A percentile compares a stretch with the other conserved stretches of the same genome.
Evolutionary conservation across 2,329 filamentous ascomycete genomes (phyloP).

Genomic region (Sordariomycetes sp.): DNA sequence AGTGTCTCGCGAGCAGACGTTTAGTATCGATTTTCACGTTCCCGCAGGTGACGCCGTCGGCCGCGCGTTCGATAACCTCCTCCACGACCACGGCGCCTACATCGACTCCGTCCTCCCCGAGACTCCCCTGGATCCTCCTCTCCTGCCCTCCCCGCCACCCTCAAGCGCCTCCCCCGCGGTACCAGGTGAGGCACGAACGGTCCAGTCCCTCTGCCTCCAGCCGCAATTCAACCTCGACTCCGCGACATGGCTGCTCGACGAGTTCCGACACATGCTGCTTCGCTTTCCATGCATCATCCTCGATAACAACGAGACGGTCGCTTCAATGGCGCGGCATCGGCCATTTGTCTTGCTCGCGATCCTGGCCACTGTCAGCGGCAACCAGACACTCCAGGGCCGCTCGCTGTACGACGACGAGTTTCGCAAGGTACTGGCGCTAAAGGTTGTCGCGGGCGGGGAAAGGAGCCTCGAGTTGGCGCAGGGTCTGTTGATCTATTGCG

Average conservation of each 20-base stretch:
- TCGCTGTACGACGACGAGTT: slow-evolving; percentile 44
- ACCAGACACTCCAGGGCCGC: slow-evolving; percentile 34
- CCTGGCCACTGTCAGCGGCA: slow-evolving; percentile 26
- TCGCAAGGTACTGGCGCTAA: slow-evolving; percentile 39
- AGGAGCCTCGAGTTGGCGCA: slow-evolving; percentile 42
- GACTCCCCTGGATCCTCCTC: slow-evolving; percentile 6
- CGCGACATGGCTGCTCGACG: slow-evolving; percentile 28
- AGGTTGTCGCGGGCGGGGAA: slow-evolving; percentile 43
- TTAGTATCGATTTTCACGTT: slow-evolving; percentile 38
- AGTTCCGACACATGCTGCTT: slow-evolving; percentile 27
- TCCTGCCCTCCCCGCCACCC: slow-evolving; percentile 9
- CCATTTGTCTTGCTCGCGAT: slow-evolving; percentile 43
- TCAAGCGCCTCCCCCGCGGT: slow-evolving; percentile 14
- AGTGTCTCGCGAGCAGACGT: slow-evolving; percentile 18
- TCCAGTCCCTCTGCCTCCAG: slow-evolving; percentile 27
- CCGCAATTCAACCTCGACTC: slow-evolving; percentile 42
- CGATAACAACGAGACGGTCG: slow-evolving; percentile 24
- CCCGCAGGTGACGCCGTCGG: slow-evolving; percentile 21
- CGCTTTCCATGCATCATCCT: slow-evolving; percentile 31
- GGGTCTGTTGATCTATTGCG: slow-evolving; percentile 41
- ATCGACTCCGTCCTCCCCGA: slow-evolving; percentile 25
- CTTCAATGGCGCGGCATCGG: slow-evolving; percentile 25
- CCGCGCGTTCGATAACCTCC: slow-evolving; percentile 26
- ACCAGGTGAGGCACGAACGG: slow-evolving; percentile 15
- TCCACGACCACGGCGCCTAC: slow-evolving; percentile 25